Evolutionary conservation across 176 grass and related monocot species (phyloP).

Genomic region (Alopecurus myosuroides): DNA sequence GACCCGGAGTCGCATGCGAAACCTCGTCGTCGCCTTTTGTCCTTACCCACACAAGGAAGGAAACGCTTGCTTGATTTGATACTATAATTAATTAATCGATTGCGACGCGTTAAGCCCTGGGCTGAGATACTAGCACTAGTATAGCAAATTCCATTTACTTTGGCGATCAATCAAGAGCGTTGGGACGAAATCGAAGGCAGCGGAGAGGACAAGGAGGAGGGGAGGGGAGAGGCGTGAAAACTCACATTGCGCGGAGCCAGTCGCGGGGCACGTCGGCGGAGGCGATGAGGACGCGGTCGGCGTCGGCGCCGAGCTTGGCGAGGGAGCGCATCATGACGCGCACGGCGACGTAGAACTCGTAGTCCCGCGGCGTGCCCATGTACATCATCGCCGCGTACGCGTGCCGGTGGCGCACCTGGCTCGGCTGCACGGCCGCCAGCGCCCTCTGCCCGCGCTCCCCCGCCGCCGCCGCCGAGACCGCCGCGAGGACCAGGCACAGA

Average conservation of each 20-base stretch:
- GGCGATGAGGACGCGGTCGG: slow-evolving; percentile 94
- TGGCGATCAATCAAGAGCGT: neutral
- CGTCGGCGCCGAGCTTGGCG: slow-evolving; percentile 48
- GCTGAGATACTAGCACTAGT: neutral
- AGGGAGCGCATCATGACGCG: slow-evolving; percentile 97
- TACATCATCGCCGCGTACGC: slow-evolving; percentile 99
- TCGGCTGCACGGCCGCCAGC: neutral
- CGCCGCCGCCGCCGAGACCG: neutral
- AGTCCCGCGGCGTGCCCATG: slow-evolving; percentile 98
- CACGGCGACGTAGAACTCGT: slow-evolving; percentile 96
- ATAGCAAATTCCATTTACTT: neutral
- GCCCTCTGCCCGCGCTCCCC: neutral
- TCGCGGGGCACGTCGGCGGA: slow-evolving; percentile 69
- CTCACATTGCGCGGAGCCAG: slow-evolving; percentile 84
- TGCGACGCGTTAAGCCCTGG: neutral
- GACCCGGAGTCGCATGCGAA: neutral
- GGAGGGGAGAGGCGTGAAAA: neutral
- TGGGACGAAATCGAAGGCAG: neutral
- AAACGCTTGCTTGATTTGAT: neutral
- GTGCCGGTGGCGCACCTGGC: slow-evolving; percentile 25
- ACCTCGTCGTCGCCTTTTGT: neutral
- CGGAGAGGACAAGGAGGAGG: neutral
- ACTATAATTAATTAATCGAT: neutral
- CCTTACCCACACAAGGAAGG: neutral
- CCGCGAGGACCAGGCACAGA: neutral